These are phyloP conservation scores for Colletotrichum zoysiae DNA, from an alignment of 2,329 filamentous ascomycete genomes.

Conservation along the genomic window DNA sequence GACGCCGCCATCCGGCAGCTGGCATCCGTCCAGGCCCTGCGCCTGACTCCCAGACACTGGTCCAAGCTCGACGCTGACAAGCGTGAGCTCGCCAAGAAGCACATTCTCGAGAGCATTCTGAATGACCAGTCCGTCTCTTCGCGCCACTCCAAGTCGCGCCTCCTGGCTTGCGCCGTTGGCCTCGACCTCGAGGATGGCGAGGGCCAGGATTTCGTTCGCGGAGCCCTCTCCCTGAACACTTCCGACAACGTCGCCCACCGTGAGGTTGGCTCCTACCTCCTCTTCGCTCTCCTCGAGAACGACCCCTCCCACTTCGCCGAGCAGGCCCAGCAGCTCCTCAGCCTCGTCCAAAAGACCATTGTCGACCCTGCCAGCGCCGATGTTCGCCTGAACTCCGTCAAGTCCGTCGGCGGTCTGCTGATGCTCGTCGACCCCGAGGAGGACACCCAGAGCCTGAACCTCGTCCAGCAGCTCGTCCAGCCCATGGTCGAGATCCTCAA, in stretches of 20 bases:
- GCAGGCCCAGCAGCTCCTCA: conserved; percentile 83
- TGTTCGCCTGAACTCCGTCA: conserved; percentile 93
- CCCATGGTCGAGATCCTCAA: conserved; percentile 92
- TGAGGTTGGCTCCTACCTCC: conserved; percentile 92
- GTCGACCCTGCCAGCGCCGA: conserved; percentile 91
- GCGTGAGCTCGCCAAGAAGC: conserved; percentile 83
- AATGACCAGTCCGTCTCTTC: conserved; percentile 82
- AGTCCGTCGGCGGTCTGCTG: conserved; percentile 88
- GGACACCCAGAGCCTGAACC: conserved; percentile 77
- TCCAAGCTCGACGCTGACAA: conserved; percentile 76
- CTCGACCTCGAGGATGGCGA: conserved; percentile 81
- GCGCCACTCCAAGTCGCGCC: conserved; percentile 87
- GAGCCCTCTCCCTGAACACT: conserved; percentile 83
- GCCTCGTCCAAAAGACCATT: conserved; percentile 87
- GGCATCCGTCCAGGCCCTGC: conserved; percentile 89
- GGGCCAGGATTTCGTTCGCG: conserved; percentile 84
- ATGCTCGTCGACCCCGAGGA: conserved; percentile 91
- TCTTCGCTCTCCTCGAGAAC: conserved; percentile 91
- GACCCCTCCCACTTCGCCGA: conserved; percentile 87
- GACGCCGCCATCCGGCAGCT: conserved; percentile 83
- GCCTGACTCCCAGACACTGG: conserved; percentile 91
- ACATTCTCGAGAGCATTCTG: conserved; percentile 86
- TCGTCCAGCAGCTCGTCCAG: conserved; percentile 85
- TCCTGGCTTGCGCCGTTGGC: conserved; percentile 88
- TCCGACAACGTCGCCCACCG: conserved; percentile 82